Conservation (phyloP, 495 filamentous ascomycete genomes). For the Pyronema domesticum region DNA sequence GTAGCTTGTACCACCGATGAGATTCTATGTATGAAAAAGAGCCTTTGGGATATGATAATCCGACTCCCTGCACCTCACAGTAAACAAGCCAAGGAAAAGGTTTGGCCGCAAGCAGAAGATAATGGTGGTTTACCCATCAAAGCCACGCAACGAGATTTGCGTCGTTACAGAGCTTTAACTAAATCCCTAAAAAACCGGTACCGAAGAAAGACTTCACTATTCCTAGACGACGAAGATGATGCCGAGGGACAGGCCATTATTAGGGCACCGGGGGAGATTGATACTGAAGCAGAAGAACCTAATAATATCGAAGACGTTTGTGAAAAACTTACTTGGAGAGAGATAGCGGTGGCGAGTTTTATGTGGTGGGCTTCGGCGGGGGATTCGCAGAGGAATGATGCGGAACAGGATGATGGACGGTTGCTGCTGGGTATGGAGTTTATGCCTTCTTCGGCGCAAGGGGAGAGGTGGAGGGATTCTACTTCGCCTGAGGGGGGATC, state of each 20-base stretch:
- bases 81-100: slow-evolving; percentile 36
- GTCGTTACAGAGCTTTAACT: slow-evolving; percentile 57
- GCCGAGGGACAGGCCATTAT: slow-evolving; percentile 9
- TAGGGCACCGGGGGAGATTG: slow-evolving; percentile 1
- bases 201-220: not conserved
- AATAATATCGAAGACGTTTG: slow-evolving; percentile 17
- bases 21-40: slow-evolving; percentile 64
- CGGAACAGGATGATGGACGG: slow-evolving; percentile 23
- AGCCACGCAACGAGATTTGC: slow-evolving; percentile 78
- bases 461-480: slow-evolving; percentile 21
- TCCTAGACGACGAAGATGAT: slow-evolving; percentile 22
- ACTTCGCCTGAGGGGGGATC: slow-evolving; percentile 9
- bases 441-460: slow-evolving; percentile 1
- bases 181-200: slow-evolving; percentile 29
- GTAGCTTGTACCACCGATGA: slow-evolving; percentile 90
- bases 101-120: slow-evolving; percentile 61
- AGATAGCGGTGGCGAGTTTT: slow-evolving; percentile 75
- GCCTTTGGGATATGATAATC: slow-evolving; percentile 75
- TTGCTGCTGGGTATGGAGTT: not conserved
- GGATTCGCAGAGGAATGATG: slow-evolving; percentile 44
- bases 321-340: slow-evolving; percentile 56
- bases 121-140: slow-evolving; percentile 35
- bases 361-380: slow-evolving; percentile 98
- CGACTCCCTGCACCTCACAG: slow-evolving; percentile 53
- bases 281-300: slow-evolving; percentile 22